phyloP scores from a whole-genome alignment of 495 filamentous ascomycete species.

The Extremus antarcticus region DNA sequence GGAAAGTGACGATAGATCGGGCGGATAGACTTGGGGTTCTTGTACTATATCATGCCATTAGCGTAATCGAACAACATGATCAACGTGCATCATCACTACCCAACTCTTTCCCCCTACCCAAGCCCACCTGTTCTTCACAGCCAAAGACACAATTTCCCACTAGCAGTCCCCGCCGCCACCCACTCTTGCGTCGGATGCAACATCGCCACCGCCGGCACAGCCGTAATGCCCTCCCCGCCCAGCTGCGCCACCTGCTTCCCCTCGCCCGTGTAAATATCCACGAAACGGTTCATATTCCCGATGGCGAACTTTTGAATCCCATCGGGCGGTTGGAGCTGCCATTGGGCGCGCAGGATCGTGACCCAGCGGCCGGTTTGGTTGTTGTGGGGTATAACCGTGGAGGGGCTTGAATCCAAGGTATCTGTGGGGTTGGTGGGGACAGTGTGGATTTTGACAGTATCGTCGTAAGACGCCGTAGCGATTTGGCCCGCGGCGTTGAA shows the following conservation, averaged over 20 bases:
- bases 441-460: conserved; percentile 82
- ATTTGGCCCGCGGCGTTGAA: conserved; percentile 75
- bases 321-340: conserved; percentile 70
- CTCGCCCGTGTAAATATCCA: conserved; percentile 70
- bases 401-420: conserved; percentile 56
- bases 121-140: conserved; percentile 38
- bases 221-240: conserved; percentile 77
- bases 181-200: conserved; percentile 84
- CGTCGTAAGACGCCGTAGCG: conserved; percentile 87
- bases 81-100: no score
- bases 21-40: no score
- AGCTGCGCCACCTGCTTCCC: conserved; percentile 89
- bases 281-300: conserved; percentile 95
- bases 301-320: conserved; percentile 78
- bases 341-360: conserved; percentile 78
- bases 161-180: conserved; percentile 85
- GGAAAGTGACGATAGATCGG: not conserved
- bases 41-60: not conserved
- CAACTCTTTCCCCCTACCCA: no score
- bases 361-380: conserved; percentile 89
- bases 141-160: conserved; percentile 88
- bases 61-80: not conserved
- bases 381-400: conserved; percentile 66
- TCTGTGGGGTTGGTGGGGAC: conserved; percentile 36
- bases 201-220: conserved; percentile 83